Conservation (phyloP, 2,329 filamentous ascomycete genomes). For the Trichoderma hamatum region DNA sequence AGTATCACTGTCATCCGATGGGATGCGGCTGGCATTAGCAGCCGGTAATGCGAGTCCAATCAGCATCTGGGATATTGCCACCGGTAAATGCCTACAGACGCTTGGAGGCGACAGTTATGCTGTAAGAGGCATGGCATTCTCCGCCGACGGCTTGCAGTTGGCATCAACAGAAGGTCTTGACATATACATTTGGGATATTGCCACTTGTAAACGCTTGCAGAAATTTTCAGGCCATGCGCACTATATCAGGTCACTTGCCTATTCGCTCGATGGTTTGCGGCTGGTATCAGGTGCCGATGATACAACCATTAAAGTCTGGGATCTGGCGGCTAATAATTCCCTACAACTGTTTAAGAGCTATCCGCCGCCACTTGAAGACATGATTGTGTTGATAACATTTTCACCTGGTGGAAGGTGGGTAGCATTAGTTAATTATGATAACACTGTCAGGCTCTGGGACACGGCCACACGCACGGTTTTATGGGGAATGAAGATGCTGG, state of each 20-base stretch:
- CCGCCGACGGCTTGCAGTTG: neutral
- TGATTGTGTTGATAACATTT: neutral
- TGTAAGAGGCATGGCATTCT: neutral
- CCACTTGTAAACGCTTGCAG: neutral
- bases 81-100: neutral
- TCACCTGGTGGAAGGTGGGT: neutral
- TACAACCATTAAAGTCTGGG: neutral
- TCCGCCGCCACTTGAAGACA: neutral
- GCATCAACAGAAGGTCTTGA: neutral
- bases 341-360: neutral
- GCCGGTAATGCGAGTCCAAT: accelerated
- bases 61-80: neutral
- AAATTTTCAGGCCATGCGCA: neutral
- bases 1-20: neutral
- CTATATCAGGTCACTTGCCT: neutral
- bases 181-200: neutral
- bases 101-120: accelerated
- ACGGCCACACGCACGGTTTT: neutral
- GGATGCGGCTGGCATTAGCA: neutral
- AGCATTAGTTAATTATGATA: neutral
- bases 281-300: neutral
- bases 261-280: neutral
- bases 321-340: neutral
- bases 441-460: neutral
- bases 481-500: neutral